A percentile compares a stretch with the other conserved stretches of the same genome.
Evolutionary conservation across 805 yeast genomes (phyloP).

Genomic region (Kodamaea neixiangensis): DNA sequence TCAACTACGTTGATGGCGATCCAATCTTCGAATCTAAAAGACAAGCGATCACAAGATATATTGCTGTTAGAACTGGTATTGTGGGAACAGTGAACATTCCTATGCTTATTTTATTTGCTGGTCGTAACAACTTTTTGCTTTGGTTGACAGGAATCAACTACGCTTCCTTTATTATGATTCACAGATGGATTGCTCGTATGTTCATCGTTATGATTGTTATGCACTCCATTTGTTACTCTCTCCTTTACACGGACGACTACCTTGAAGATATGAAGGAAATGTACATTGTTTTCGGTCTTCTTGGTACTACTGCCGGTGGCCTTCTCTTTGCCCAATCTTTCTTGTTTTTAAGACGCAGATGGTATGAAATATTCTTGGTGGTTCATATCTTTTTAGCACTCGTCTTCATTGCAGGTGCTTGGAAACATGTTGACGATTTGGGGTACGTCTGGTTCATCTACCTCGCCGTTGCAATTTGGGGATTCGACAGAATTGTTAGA

Average conservation of each 20-base stretch:
- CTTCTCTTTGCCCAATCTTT: constrained; percentile 47
- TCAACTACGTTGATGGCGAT: constrained; percentile 25
- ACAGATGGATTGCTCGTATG: constrained; percentile 25
- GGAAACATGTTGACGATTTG: constrained; percentile 43
- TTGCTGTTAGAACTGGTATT: constrained; percentile 56
- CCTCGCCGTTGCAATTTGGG: constrained; percentile 39
- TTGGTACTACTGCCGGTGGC: constrained; percentile 37
- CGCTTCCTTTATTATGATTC: constrained; percentile 21
- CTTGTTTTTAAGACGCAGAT: constrained; percentile 44
- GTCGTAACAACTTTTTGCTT: constrained; percentile 30
- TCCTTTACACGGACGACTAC: constrained; percentile 14
- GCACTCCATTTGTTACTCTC: constrained; percentile 21
- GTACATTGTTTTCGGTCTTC: constrained; percentile 30
- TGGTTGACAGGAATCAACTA: constrained; percentile 17
- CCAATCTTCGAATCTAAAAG: constrained; percentile 15
- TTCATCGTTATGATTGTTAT: constrained; percentile 18
- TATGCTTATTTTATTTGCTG: constrained; percentile 60
- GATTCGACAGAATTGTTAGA: constrained; percentile 36
- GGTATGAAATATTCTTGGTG: constrained; percentile 55
- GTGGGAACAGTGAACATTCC: constrained; percentile 57
- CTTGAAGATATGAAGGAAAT: constrained; percentile 15
- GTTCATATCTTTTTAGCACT: constrained; percentile 59
- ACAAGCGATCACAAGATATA: constrained; percentile 22
- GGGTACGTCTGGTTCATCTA: constrained; percentile 28
- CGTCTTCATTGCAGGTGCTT: constrained; percentile 47